Percentiles rank a stretch among this genome's conserved stretches.
Evolutionary conservation across 2,329 filamentous ascomycete species (phyloP).

Genomic region (Verticillium tricorpus): DNA sequence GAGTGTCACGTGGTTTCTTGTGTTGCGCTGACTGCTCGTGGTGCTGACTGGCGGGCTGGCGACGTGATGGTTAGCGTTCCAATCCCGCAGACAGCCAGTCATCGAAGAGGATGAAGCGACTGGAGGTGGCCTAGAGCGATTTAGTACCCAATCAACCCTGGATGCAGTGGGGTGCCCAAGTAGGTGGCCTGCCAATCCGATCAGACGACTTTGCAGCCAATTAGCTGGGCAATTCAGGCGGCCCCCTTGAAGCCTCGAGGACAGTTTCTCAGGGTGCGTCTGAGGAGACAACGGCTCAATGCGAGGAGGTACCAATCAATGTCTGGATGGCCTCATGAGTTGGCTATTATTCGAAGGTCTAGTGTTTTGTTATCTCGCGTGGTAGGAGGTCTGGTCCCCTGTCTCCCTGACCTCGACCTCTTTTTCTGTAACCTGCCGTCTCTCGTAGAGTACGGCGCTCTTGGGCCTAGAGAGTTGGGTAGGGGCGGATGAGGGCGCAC

Average conservation of each 20-base stretch:
- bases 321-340: background rate
- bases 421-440: background rate
- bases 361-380: background rate
- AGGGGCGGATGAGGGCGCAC: background rate
- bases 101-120: too few relatives aligned
- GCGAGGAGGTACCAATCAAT: too few relatives aligned
- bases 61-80: background rate
- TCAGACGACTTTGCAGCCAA: background rate
- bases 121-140: background rate
- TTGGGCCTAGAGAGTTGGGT: background rate
- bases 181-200: background rate
- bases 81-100: background rate
- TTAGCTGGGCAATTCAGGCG: background rate
- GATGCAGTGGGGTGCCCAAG: background rate
- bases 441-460: background rate
- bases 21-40: background rate
- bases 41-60: background rate
- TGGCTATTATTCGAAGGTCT: background rate
- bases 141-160: background rate
- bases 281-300: background rate
- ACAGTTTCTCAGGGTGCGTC: background rate
- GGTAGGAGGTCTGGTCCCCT: background rate
- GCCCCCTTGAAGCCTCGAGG: background rate
- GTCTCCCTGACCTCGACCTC: background rate
- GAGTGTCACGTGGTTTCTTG: conserved; percentile 1